These are phyloP conservation scores for Cetradonia linearis DNA, from an alignment of 495 filamentous ascomycete species.

Conservation along the genomic window DNA sequence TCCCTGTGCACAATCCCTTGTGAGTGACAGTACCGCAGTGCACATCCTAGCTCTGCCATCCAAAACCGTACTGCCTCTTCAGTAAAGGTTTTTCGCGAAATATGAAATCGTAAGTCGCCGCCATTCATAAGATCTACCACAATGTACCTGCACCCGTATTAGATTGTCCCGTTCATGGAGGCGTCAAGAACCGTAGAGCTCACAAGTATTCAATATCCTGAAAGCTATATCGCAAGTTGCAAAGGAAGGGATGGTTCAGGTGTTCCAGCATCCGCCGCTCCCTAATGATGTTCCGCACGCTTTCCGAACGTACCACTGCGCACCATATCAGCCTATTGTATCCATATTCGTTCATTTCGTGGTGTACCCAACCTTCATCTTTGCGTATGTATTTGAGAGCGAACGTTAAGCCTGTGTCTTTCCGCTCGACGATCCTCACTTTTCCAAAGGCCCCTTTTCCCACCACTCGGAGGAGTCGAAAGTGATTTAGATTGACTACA, in stretches of 20 bases:
- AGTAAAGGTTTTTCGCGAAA: slow-evolving; percentile 94
- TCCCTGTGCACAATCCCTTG: slow-evolving; percentile 94
- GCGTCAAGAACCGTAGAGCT: slow-evolving; percentile 27
- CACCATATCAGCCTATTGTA: slow-evolving; percentile 22
- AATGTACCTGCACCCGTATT: slow-evolving; percentile 59
- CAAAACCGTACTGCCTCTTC: slow-evolving; percentile 96
- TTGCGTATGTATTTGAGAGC: slow-evolving; percentile 97
- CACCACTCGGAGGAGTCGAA: slow-evolving; percentile 86
- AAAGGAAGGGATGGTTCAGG: slow-evolving; percentile 94
- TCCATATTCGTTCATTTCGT: neutral
- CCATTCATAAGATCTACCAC: slow-evolving; percentile 98
- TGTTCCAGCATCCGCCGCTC: slow-evolving; percentile 97
- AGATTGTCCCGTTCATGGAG: slow-evolving; percentile 1
- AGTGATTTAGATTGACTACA: slow-evolving; percentile 92
- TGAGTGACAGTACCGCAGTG: slow-evolving; percentile 78
- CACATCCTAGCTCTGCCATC: slow-evolving; percentile 90
- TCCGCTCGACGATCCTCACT: slow-evolving; percentile 94
- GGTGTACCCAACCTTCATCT: slow-evolving; percentile 70
- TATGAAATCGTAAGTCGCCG: slow-evolving; percentile 94
- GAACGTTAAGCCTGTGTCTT: slow-evolving; percentile 88
- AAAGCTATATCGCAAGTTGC: slow-evolving; percentile 97
- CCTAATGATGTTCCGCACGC: slow-evolving; percentile 93
- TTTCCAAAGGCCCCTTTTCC: slow-evolving; percentile 98
- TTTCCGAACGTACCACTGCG: slow-evolving; percentile 89
- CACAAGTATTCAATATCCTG: slow-evolving; percentile 99